Evolutionary conservation across 2,329 filamentous ascomycete genomes (phyloP), one percentile per base, ranked within the genome.

Genomic region (Sporothrix curviconia): DNA sequence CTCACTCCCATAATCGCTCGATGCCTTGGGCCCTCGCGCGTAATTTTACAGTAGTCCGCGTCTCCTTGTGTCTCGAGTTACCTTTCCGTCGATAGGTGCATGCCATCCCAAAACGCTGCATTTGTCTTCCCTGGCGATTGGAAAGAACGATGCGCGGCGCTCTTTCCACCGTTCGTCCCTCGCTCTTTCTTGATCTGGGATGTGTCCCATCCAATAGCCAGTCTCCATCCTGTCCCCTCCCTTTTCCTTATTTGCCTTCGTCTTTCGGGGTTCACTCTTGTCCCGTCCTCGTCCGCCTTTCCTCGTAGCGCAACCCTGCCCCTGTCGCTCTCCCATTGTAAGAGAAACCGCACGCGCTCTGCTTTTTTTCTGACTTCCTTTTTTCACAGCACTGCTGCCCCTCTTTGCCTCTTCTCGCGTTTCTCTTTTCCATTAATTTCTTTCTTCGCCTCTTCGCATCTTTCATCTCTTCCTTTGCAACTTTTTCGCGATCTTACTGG

Each of bases 181-280:
- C 25, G 30, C 42, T 32, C 40, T 44, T 40, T 30, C n/a, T 42
- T 32, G 5, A 17, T 40, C 50, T 32, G 6, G 22, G 55, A 46
- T 28, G 19, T 47, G 32, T 36, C 32, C 28, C 19, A 19, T 55
- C 52, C 51, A 59, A 55, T 55, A 44, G 46, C 42, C 51, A 50
- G 22, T 7, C 28, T 25, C 32, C 12, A 40, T 44, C 36, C 19
- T n/a, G 47, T 25, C 53, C 17, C 36, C 11, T 54, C 39, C 24
- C 28, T 44, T 19, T 47, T 28, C n/a, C 8, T 42, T 17, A 1
- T 56, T 50, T 15, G 39, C 30, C 36, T 46, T 36, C 30, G 25
- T 28, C 2, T n/a, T 14, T 42, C 34, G 15, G 15, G 7, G 17
- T n/a, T 25, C 50, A 15, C 9, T 17, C 25, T 15, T 52, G 3